Evolutionary conservation across 140 eudicot species (phyloP).

Genomic region (Flaveria floridana): DNA sequence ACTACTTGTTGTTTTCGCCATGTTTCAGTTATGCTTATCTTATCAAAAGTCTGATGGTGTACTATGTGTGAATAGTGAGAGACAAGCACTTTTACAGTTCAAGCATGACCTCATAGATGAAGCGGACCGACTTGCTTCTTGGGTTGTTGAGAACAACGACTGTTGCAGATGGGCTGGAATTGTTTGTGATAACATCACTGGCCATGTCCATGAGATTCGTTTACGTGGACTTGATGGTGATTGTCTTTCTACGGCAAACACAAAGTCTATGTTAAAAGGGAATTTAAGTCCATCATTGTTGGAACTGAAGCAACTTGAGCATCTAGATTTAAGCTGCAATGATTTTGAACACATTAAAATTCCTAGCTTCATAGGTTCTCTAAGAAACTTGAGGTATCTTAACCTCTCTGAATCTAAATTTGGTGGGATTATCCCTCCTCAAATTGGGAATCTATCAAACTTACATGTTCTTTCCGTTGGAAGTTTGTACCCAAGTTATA

Average conservation of each 20-base stretch:
- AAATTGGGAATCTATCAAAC: no score
- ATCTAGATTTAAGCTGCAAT: slow-evolving; percentile 29
- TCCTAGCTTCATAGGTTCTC: slow-evolving; percentile 8
- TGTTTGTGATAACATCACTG: slow-evolving; percentile 28
- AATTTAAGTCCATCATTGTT: background rate
- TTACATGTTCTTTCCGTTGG: no score
- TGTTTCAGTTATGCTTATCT: background rate
- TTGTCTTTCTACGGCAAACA: background rate
- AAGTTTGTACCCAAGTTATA: no score
- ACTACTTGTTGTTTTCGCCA: background rate
- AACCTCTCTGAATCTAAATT: no score
- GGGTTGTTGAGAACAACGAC: slow-evolving; percentile 34
- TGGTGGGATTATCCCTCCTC: no score
- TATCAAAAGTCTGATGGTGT: background rate
- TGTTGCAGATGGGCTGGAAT: slow-evolving; percentile 42
- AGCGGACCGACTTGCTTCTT: slow-evolving; percentile 31
- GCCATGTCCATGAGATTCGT: slow-evolving; percentile 26
- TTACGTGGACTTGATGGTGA: slow-evolving; percentile 22
- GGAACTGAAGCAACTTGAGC: background rate
- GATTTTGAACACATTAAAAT: slow-evolving; percentile 26
- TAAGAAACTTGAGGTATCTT: no score
- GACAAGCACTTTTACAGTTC: slow-evolving; percentile 34
- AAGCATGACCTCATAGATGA: slow-evolving; percentile 28
- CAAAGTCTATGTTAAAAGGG: slow-evolving; percentile 23
- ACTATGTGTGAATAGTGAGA: slow-evolving; percentile 25